Base-by-base conservation (phyloP, 108 stramenopile genomes). In the Parietichytrium sp. region DNA sequence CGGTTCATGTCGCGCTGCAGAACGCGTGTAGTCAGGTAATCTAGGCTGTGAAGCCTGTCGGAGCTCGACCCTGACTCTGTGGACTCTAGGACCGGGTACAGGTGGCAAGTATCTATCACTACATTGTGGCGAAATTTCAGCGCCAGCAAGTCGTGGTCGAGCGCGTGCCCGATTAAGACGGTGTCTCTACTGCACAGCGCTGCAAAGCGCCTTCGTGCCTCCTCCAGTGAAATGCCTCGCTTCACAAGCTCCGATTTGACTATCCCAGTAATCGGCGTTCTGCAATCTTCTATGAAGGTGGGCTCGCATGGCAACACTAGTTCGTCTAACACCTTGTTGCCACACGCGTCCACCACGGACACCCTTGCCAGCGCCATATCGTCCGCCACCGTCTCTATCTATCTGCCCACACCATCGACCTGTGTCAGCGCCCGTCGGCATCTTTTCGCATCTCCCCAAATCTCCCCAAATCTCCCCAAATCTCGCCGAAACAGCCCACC, bases 221-320 rank as follows among this genome's bases (percentile, higher is more conserved):
- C 61, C n/a, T 42, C 38, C 42, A 7, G 16, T 10, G 61, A 45
- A 15, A 72, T 42, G 42, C 61, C 61, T 42, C 45, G 36, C 0
- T 72, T 42, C 15, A 72, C 20, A n/a, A 72, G 42, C 23, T 72
- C 61, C 16, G 36, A 1, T 25, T 72, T 72, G 42, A 23, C 33
- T 1, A 72, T 33, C 1, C 61, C 61, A 10, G 61, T 72, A 42
- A 72, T 72, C 0, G 38, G 6, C 42, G 61, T 72, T 10, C 61
- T 2, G 3, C 61, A 72, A 20, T 72, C 61, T 8, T 45, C 61
- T 16, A 72, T 72, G 20, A 45, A 72, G 15, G 61, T 72, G 10
- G 61, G 61, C 33, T 72, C 61, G 61, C 61, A 72, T 23, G 61
- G 61, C 42, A 72, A 25, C 33, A 72, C 61, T 13, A 72, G 45